Conservation (phyloP, 148 eudicot genomes). For the Diospyros kaki region DNA sequence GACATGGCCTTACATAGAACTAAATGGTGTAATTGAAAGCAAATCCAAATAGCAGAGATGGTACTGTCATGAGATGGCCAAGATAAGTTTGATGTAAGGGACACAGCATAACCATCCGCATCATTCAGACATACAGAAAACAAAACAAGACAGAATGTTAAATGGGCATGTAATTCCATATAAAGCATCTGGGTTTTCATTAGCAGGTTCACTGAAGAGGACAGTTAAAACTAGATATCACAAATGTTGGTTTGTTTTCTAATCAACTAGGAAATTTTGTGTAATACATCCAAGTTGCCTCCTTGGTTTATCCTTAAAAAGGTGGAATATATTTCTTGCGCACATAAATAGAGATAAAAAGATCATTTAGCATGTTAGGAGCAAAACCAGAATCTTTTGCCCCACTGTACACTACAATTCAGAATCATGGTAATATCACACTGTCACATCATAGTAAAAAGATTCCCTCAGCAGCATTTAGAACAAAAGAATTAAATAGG, state of each 20-base stretch:
- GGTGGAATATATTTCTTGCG: not conserved
- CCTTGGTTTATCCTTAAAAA: not conserved
- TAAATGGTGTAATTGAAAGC: no score
- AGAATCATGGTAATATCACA: conserved; percentile 3
- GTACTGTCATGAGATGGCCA: not conserved
- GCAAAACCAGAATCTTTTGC: not conserved
- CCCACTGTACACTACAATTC: not conserved
- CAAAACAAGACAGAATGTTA: not conserved
- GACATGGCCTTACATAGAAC: not conserved
- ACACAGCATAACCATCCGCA: not conserved
- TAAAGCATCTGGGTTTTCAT: not conserved
- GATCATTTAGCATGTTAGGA: not conserved
- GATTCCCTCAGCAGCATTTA: not conserved
- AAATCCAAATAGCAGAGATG: no score
- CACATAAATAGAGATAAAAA: not conserved
- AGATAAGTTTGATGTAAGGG: not conserved
- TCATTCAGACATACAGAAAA: not conserved
- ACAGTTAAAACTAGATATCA: not conserved
- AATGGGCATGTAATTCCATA: not conserved
- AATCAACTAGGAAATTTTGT: not conserved
- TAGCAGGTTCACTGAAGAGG: not conserved
- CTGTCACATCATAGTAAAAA: conserved; percentile 8
- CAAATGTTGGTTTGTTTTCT: not conserved
- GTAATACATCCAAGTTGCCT: not conserved
- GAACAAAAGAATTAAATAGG: not conserved